Evolutionary conservation across 441 rosid species (phyloP), one percentile per base, ranked within the genome.

Genomic region (Pelargonium fulgidum): DNA sequence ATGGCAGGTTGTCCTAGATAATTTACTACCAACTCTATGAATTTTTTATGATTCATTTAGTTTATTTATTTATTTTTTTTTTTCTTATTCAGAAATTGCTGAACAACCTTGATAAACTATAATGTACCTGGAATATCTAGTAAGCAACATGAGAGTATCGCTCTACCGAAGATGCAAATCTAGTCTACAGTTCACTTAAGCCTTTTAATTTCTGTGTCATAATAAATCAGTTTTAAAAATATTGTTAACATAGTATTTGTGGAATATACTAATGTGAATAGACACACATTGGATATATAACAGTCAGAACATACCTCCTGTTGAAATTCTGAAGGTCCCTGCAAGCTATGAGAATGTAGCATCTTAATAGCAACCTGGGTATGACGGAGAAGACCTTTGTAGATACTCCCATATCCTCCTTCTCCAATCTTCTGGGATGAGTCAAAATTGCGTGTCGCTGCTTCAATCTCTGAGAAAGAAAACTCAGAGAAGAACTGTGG

Each of bases 381-480:
- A 70, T 87, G 88, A 54, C 84, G 83, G 70, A 94, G 83, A 26
- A 74, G 2, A 71, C 94, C 96, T 77, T 76, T 82, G 73, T 88
- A 91, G 77, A 94, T 90, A 84, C 85, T 91, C 62, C 97, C 99
- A 77, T 89, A 91, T 66, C 99, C 96, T 26, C 99, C 99, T 86
- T 90, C 97, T 36, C 96, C 99, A 69, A 94, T 87, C 84, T 86
- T 91, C 80, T 76, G 70, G 64, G 89, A 82, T 33, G 82, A 80
- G 78, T 90, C 88, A 76, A 91, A 91, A 62, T 85, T 85, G 45
- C 19, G 63, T 67, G 97, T 87, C 45, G 97, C 99, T 75, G 84
- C 91, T 79, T 84, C 76, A 64, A 91, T 82, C 81, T 94, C 99
- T 39, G 86, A 77, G 81, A 86, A 76, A 44, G 90, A 79, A 72